phyloP scores from a whole-genome alignment of 805 yeast species.

The Zygotorulaspora sp. region DNA sequence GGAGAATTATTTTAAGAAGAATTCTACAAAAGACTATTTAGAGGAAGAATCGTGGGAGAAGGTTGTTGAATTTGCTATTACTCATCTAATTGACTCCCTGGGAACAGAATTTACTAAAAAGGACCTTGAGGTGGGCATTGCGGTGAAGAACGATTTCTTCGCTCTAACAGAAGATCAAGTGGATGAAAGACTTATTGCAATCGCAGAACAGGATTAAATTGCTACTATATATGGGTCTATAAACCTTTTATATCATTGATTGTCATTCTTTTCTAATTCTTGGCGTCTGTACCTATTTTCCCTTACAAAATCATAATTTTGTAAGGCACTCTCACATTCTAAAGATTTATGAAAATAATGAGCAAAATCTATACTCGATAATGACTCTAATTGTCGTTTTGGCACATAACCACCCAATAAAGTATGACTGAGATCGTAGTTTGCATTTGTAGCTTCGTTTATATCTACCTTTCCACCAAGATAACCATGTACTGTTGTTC shows the following conservation, averaged over 20 bases:
- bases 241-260: slow-evolving; percentile 3
- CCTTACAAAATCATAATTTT: slow-evolving; percentile 24
- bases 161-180: slow-evolving; percentile 78
- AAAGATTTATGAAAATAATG: slow-evolving; percentile 30
- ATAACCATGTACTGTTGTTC: slow-evolving; percentile 30
- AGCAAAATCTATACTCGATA: slow-evolving; percentile 34
- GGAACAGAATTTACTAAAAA: slow-evolving; percentile 92
- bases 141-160: slow-evolving; percentile 65
- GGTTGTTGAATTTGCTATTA: slow-evolving; percentile 85
- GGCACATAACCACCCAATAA: slow-evolving; percentile 35
- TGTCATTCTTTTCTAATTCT: slow-evolving; percentile 4
- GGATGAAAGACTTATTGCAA: slow-evolving; percentile 87
- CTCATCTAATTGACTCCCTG: slow-evolving; percentile 77
- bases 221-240: slow-evolving; percentile 4
- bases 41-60: slow-evolving; percentile 74
- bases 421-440: slow-evolving; percentile 31
- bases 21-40: slow-evolving; percentile 25
- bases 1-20: slow-evolving; percentile 83
- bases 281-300: slow-evolving; percentile 14
- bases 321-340: slow-evolving; percentile 30
- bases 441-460: slow-evolving; percentile 24
- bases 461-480: slow-evolving; percentile 30
- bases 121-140: slow-evolving; percentile 91
- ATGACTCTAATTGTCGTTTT: slow-evolving; percentile 28
- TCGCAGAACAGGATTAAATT: slow-evolving; percentile 87